phyloP scores from a whole-genome alignment of 1,284 basidiomycete genomes.

The Phenoliferia sp. region DNA sequence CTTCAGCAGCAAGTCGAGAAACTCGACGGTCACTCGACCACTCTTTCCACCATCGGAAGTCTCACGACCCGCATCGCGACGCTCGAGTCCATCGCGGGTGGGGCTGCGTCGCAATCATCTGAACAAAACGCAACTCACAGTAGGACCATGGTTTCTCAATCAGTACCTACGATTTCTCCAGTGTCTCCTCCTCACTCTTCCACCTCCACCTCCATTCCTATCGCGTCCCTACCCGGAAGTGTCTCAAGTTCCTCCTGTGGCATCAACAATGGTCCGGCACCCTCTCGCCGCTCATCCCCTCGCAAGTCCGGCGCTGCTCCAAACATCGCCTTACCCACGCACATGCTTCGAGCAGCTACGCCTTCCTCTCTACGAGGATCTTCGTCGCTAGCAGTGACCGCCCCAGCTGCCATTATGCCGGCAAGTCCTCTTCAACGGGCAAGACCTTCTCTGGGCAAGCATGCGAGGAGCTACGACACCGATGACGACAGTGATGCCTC shows the following conservation, averaged over 20 bases:
- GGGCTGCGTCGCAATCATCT: neutral
- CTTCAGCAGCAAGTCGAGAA: neutral
- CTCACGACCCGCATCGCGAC: neutral
- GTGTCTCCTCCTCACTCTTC: neutral
- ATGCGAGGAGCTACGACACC: constrained; percentile 1
- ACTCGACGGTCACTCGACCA: neutral
- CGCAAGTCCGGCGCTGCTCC: constrained; percentile 3
- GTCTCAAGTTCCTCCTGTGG: no score
- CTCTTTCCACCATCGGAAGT: neutral
- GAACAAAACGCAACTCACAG: neutral
- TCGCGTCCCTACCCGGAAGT: no score
- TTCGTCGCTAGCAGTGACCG: neutral
- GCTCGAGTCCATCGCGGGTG: neutral
- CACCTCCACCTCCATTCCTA: no score
- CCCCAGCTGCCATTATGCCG: neutral
- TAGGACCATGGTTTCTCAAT: neutral
- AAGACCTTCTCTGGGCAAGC: constrained; percentile 12
- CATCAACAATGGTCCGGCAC: neutral
- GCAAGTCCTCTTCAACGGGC: neutral
- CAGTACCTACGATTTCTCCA: neutral
- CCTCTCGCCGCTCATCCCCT: neutral
- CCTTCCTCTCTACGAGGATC: neutral
- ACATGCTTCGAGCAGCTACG: constrained; percentile 2
- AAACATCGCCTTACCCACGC: constrained; percentile 9
- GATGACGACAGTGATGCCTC: constrained; percentile 19